Conservation (phyloP, 2,329 filamentous ascomycete genomes). For the Hypoxylon sp. region DNA sequence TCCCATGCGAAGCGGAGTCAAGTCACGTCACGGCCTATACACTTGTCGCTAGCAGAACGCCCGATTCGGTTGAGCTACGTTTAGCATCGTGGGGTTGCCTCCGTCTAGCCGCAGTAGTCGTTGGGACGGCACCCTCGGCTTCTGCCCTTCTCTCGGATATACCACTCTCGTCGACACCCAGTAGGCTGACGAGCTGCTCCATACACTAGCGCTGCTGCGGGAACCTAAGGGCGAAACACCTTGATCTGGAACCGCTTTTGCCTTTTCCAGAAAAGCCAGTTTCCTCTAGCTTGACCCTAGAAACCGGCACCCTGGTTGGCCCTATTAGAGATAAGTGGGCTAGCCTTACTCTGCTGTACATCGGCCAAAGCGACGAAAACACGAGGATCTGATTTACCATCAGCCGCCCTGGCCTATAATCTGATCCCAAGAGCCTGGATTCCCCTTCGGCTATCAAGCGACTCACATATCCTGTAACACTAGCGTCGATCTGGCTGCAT, state of each 20-base stretch:
- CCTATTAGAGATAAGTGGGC: constrained; percentile 32
- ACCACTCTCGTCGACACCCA: constrained; percentile 32
- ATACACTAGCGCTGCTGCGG: constrained; percentile 36
- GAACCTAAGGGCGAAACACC: constrained; percentile 39
- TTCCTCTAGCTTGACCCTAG: constrained; percentile 35
- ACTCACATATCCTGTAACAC: constrained; percentile 13
- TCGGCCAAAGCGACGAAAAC: constrained; percentile 28
- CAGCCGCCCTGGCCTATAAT: constrained; percentile 30
- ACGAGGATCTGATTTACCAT: constrained; percentile 32
- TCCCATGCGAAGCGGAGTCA: constrained; percentile 11
- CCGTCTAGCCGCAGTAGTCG: constrained; percentile 2
- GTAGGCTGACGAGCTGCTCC: constrained; percentile 18
- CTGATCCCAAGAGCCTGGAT: constrained; percentile 20
- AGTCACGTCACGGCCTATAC: not conserved
- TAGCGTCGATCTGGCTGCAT: constrained; percentile 34
- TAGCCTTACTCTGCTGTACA: constrained; percentile 42
- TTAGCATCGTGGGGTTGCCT: constrained; percentile 16
- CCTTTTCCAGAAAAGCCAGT: constrained; percentile 42
- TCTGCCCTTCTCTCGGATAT: constrained; percentile 36
- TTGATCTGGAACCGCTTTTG: constrained; percentile 41
- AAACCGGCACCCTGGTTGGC: constrained; percentile 30
- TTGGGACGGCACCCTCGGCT: constrained; percentile 15
- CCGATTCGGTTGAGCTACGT: constrained; percentile 30
- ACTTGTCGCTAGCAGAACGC: constrained; percentile 14
- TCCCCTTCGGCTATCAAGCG: constrained; percentile 15